phyloP scores from a whole-genome alignment of 1,139 yeast genomes.

The Hansenula lynferdii region DNA sequence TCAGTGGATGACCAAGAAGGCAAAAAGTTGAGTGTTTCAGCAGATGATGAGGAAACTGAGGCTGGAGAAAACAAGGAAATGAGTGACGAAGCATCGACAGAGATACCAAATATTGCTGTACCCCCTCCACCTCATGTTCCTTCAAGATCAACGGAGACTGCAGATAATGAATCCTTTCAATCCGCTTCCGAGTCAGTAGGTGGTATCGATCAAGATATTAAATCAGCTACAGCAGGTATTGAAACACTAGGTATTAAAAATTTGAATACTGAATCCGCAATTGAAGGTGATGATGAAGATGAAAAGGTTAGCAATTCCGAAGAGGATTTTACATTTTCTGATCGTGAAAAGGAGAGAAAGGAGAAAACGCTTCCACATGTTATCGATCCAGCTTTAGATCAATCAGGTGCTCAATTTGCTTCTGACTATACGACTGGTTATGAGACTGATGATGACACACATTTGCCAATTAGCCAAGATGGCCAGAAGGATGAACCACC shows the following conservation, averaged over 20 bases:
- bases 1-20: conserved; percentile 9
- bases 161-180: conserved; percentile 40
- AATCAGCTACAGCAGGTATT: too few species aligned
- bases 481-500: conserved; percentile 7
- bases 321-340: conserved; percentile 15
- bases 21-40: conserved; percentile 5
- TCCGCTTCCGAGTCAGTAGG: conserved; percentile 5
- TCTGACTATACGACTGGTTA: conserved; percentile 24
- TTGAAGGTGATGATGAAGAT: conserved; percentile 23
- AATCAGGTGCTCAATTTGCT: conserved; percentile 6
- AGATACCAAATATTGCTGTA: neutral
- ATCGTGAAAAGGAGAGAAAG: conserved; percentile 15
- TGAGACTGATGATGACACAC: conserved; percentile 22
- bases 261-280: conserved; percentile 18
- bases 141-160: conserved; percentile 13
- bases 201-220: neutral
- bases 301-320: conserved; percentile 17
- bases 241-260: neutral
- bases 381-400: conserved; percentile 6
- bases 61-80: conserved; percentile 3
- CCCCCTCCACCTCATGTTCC: neutral
- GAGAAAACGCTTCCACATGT: conserved; percentile 7
- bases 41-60: conserved; percentile 3
- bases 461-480: neutral
- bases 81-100: conserved; percentile 1